These are phyloP conservation scores for Selenicereus undatus DNA, from an alignment of 148 eudicot genomes.

Conservation along the genomic window DNA sequence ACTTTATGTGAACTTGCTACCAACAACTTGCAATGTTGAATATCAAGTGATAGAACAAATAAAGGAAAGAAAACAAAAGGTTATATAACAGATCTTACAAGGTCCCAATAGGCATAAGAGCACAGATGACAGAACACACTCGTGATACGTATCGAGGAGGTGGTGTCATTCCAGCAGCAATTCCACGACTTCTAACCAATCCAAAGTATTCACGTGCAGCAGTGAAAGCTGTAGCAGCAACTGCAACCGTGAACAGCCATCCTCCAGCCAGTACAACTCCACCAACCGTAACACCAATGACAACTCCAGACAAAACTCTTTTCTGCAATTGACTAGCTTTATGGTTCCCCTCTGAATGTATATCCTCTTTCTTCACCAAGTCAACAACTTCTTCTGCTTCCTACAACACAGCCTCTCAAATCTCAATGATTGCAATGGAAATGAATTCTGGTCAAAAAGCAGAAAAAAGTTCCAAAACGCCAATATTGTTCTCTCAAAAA, in stretches of 20 bases:
- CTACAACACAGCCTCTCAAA: conserved; percentile 47
- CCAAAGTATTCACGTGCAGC: conserved; percentile 89
- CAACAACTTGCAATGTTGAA: too few species aligned
- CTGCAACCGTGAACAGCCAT: conserved; percentile 77
- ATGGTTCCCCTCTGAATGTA: conserved; percentile 34
- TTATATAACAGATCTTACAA: conserved; percentile 52
- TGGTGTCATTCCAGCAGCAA: conserved; percentile 90
- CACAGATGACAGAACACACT: conserved; percentile 81
- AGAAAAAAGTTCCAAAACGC: neutral
- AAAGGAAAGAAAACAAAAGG: too few species aligned
- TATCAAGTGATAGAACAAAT: too few species aligned
- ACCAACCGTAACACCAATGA: conserved; percentile 69
- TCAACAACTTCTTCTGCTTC: conserved; percentile 37
- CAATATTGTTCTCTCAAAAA: neutral
- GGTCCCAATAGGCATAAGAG: conserved; percentile 81
- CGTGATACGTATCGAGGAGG: conserved; percentile 92
- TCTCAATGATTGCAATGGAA: conserved; percentile 33
- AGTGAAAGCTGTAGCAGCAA: conserved; percentile 65
- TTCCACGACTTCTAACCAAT: conserved; percentile 87
- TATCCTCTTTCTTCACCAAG: conserved; percentile 33
- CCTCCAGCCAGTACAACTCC: conserved; percentile 86
- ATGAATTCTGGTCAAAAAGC: neutral
- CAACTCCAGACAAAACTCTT: conserved; percentile 77
- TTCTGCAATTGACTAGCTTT: conserved; percentile 66
- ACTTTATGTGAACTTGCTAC: too few species aligned